Evolutionary conservation across 2,329 filamentous ascomycete genomes (phyloP), one percentile per base, ranked within the genome.

Genomic region (Oidium heveae): DNA sequence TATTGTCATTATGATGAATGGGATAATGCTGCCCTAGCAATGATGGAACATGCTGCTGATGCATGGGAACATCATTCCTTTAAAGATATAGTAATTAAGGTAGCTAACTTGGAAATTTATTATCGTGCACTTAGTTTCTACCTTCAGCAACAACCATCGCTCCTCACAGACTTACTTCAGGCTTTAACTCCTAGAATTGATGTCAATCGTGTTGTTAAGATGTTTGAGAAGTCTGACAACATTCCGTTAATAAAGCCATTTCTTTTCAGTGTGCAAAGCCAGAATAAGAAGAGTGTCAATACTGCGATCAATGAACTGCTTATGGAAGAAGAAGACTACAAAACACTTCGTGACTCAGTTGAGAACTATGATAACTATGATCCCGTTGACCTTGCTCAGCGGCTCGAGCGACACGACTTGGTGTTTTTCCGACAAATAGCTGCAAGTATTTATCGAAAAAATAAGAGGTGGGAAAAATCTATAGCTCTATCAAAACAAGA

Each of bases 361-460:
- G 86, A 95, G 71, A 94, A 94, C 71, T 94, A 95, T 68, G 91
- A 98, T 74, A 98, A 98, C 71, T 98, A 96, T 66, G 93, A 98
- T 67, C 83, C 89, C 2, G 85, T 94, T 50, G 88, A 93, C 28
- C 78, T 98, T 57, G 93, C 91, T 1, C 77, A 84, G 66, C 84
- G 91, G 55, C 75, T 98, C 12, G 93, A 98, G 77, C 91, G 91
- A 72, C 93, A 98, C 66, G 91, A 98, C 56, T 73, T 98, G 52
- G 88, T 98, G 59, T 98, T 98, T 76, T 98, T 98, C 83, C 83
- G 91, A 65, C 91, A 98, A 70, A 94, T 98, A 65, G 91, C 91
- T 4, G 87, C 93, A 60, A 94, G 76, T 70, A 98, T 98, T 69
- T 98, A 96, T 74, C 87, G 93, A 68, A 98, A 96, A 77, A 96